Evolutionary conservation across 1,139 yeast genomes (phyloP), one percentile per base, ranked within the genome.

Genomic region (Lodderomyces margitis): DNA sequence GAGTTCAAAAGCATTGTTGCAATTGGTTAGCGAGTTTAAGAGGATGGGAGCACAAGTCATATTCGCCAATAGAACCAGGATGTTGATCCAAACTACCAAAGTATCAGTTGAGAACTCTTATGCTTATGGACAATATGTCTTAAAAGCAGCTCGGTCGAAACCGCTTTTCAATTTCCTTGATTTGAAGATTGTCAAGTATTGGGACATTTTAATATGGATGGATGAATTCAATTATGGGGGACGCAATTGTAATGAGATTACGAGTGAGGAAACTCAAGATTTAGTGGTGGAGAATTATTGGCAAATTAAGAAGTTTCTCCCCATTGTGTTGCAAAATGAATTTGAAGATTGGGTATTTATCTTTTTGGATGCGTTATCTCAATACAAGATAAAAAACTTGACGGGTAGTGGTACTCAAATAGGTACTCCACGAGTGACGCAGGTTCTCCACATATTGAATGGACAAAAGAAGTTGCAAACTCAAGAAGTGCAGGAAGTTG

Each of bases 141-240:
- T 87, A 36, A 85, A 87, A 50, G 81, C 95, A 1, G 80, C 91
- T 5, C 73, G 96, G 52, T 74, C 88, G 1, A 86, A 83, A 54
- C 94, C 96, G 0, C 63, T 89, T 48, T 92, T 92, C 62, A 81
- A 84, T 52, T 89, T 83, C 58, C 66, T 94, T 52, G 97, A 91
- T 52, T 65, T 94, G 52, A 68, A 70, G 23, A 83, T 92, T 37
- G 75, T 74, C 12, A 81, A 81, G 52, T 91, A 88, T 56, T 92
- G 98, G 98, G 97, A 92, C 59, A 58, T 86, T 14, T 68, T 94
- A 47, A 68, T 92, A 3, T 94, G 98, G 98, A 87, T 91, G 95
- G 97, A 94, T 59, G 83, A 84, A 52, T 81, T 77, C 53, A 94
- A 94, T 56, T 89, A 72, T 60, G 87, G 95, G 34, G 99, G 98